A percentile compares a stretch with the other conserved stretches of the same genome.
Evolutionary conservation across 2,329 filamentous ascomycete genomes (phyloP).

Genomic region (Sphaerulina vaccinii): DNA sequence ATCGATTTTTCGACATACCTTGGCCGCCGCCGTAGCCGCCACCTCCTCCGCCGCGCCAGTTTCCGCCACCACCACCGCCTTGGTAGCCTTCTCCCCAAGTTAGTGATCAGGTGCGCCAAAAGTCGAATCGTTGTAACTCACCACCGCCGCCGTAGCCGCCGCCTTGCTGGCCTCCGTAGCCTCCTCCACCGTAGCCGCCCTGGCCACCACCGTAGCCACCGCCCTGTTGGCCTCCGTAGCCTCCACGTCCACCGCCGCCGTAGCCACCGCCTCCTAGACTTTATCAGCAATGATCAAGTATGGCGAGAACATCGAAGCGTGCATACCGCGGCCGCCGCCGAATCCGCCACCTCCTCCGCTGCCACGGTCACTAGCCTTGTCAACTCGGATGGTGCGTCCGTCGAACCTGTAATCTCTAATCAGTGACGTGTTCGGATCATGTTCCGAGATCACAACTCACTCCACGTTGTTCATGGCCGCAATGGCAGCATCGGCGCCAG

Average conservation of each 20-base stretch:
- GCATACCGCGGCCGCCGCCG: conserved; percentile 39
- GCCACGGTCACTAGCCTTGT: conserved; percentile 84
- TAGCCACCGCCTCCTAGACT: conserved; percentile 20
- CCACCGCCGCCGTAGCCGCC: conserved; percentile 32
- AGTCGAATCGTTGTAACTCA: conserved; percentile 6
- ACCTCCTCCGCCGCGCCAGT: conserved; percentile 20
- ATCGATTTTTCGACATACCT: conserved; percentile 20
- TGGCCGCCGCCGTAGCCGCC: conserved; percentile 20
- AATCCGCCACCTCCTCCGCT: conserved; percentile 60
- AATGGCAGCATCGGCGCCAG: conserved; percentile 75
- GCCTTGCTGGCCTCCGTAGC: conserved; percentile 28
- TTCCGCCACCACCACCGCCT: conserved; percentile 26
- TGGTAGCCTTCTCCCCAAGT: conserved; percentile 13
- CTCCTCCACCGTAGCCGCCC: conserved; percentile 22
- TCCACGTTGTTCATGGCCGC: conserved; percentile 81
- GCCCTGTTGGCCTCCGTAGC: conserved; percentile 30
- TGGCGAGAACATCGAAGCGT: neutral
- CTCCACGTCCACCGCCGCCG: conserved; percentile 14
- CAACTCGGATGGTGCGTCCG: conserved; percentile 89
- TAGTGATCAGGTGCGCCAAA: neutral
- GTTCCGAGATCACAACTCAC: conserved; percentile 54
- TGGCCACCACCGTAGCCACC: conserved; percentile 31
- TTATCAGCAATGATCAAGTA: conserved; percentile 2
- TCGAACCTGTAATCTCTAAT: conserved; percentile 67
- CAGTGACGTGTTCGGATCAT: conserved; percentile 4